Base-by-base conservation (phyloP, 176 grass and related monocot species). In the Oryza meridionalis region DNA sequence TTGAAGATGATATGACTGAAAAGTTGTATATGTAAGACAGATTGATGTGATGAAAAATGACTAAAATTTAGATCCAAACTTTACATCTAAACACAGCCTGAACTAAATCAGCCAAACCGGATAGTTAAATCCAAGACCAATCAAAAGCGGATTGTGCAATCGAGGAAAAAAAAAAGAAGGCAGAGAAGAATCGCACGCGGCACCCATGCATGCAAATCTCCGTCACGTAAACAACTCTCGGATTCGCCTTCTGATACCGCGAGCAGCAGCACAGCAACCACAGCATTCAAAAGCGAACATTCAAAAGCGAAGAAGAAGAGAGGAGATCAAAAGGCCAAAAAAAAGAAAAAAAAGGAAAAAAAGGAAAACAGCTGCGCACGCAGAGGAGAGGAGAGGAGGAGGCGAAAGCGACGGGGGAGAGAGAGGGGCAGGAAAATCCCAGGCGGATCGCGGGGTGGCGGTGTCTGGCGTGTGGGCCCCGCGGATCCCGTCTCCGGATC, bases 361-460 rank as follows among this genome's bases (percentile, higher is more conserved):
- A 31, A 35, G 4, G 5, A 3, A 62, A 62, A n/a, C n/a, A 62
- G 58, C 58, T 62, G 58, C 58, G 58, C 58, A 62, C 58, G 9
- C 58, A 62, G 51, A 8, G 19, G 21, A 24, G 51, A 8, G 19
- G 21, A 24, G 58, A 4, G 6, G 42, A 1, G 38, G n/a, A 38
- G 25, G 55, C 71, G 88, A 85, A 59, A 86, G 82, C 84, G 73
- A 87, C 33, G 38, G 25, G 29, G 29, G 29, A 6, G 37, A 38
- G 6, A 7, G 37, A 76, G 40, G 26, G 76, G 83, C 86, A 77
- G 72, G 72, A 15, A 92, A 90, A 92, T 92, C 87, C 84, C 76
- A 10, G 22, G 7, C 87, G 79, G 76, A 94, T 94, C 92, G 67
- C 10, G 26, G 38, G 16, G 53, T n/a, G 19, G 53, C 53, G 53